Evolutionary conservation across 495 filamentous ascomycete species (phyloP), one percentile per base, ranked within the genome.

Genomic region (Pyrenula massariospora): DNA sequence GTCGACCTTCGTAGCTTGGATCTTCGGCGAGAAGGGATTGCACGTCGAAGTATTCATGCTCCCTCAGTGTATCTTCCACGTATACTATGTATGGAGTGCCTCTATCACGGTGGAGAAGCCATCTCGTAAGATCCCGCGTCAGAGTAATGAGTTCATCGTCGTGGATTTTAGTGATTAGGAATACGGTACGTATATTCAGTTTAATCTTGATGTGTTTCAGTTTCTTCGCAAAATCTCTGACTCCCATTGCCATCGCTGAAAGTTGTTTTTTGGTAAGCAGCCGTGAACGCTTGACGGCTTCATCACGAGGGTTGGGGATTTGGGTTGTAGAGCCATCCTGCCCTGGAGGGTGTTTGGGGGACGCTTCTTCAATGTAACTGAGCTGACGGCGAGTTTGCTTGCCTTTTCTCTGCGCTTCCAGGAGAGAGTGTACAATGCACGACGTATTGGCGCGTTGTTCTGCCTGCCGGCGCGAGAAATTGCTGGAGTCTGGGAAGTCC

Each of bases 201-300:
- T 85, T 89, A 54, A 96, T 73, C 56, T 79, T 77, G 62, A 95
- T 81, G 66, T 80, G 86, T 49, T 86, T 85, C 54, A 97, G 75
- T 55, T 86, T 86, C 67, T 96, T 90, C 24, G 87, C 87, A 51
- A 98, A 73, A 64, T 96, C 90, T 24, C 93, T 80, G 56, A 98
- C 91, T 22, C 91, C 91, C 81, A 88, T 89, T 0, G 91, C 90
- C 93, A 98, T 95, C 59, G 97, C 93, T 1, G 85, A 87, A 31
- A 98, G 75, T 68, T 98, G 89, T 57, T 84, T 86, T 70, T 97
- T 98, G 1, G 91, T 96, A 59, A 98, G 75, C 25, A 93, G 79
- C 12, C 84, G 67, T 22, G 83, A 85, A 55, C 83, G 74, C 23
- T 73, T 66, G 25, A 72, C 64, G 5, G 63, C 62, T 20, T 68